Evolutionary conservation across 2,329 filamentous ascomycete species (phyloP), one percentile per base, ranked within the genome.

Genomic region (Pseudogymnoascus sp.): DNA sequence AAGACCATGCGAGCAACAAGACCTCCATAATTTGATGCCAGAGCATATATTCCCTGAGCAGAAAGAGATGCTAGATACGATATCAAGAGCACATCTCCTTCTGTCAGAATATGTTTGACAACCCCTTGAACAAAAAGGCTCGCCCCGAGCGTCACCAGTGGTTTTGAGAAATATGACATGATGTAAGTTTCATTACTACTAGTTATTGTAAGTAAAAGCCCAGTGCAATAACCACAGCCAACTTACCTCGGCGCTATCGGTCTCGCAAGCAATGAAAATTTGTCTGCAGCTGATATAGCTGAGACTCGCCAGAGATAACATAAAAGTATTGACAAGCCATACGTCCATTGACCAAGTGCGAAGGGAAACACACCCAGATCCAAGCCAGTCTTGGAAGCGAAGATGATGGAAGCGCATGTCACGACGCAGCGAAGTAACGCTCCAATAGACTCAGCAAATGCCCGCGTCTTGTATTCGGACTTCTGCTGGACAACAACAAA

Each of bases 11-110:
- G 85, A 0, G 95, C 95, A 28, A 96, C 78, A 0, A 99, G 83
- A 2, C 93, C 90, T 21, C 95, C 95, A 73, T 95, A 99, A 75
- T 97, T 99, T 69, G 92, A 92, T 61, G 93, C 95, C 4, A 99
- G 82, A 0, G 93, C 91, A 72, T 97, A 99, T 37, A 91, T 87
- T 12, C 95, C 95, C 77, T 97, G 95, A 4, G 93, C 89, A 43
- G 85, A 80, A 1, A 95, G 83, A 0, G 87, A 86, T 5, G 93
- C 88, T 63, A 97, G 81, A 11, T 87, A 77, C 14, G 90, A 88
- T 66, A 99, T 88, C 59, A 97, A 85, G 68, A 97, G 84, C 1
- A 92, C 91, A 76, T 99, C 95, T 64, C 93, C 95, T 76, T 97
- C 92, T 0, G 95, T 97, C 61, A 99, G 83, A 61, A 97, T 73